A percentile compares a stretch with the other conserved stretches of the same genome.
These are phyloP conservation scores for Hevea brasiliensis DNA, from an alignment of 345 rosid species.

Conservation along the genomic window DNA sequence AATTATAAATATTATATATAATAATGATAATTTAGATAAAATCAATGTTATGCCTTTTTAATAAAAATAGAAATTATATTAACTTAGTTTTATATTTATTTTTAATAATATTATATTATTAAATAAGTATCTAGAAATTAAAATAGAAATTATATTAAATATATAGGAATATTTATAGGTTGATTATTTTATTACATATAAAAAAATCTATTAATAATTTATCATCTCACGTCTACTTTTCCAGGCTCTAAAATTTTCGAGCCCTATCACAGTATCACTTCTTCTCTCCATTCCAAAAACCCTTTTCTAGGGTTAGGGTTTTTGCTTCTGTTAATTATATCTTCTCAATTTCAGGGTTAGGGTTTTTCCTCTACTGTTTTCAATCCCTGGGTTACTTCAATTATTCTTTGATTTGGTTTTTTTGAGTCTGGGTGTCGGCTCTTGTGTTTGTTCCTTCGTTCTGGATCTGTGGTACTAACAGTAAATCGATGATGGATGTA, in stretches of 20 bases:
- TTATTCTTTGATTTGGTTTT: background rate
- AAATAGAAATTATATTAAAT: too few species aligned
- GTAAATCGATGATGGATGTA: conserved; percentile 43
- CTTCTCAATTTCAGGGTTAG: background rate
- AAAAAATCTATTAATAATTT: too few species aligned
- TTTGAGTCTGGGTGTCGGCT: background rate
- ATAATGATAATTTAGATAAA: too few species aligned
- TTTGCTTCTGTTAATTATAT: background rate
- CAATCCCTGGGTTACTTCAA: background rate
- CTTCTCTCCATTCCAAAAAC: conserved; percentile 9
- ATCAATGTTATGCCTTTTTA: too few species aligned
- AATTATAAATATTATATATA: too few species aligned
- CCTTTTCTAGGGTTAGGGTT: conserved; percentile 40
- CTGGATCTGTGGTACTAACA: conserved; percentile 30
- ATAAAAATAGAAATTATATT: too few species aligned
- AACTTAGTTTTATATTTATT: too few species aligned
- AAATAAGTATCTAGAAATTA: too few species aligned
- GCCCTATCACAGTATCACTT: background rate
- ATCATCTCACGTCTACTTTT: background rate
- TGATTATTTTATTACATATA: too few species aligned
- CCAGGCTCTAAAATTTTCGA: too few species aligned
- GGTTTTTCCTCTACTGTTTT: background rate
- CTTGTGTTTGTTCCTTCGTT: conserved; percentile 17
- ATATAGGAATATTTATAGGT: too few species aligned
- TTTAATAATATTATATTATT: too few species aligned